Evolutionary conservation across 164 flowering plant genomes (phyloP).

Genomic region (Vitis labrusca): DNA sequence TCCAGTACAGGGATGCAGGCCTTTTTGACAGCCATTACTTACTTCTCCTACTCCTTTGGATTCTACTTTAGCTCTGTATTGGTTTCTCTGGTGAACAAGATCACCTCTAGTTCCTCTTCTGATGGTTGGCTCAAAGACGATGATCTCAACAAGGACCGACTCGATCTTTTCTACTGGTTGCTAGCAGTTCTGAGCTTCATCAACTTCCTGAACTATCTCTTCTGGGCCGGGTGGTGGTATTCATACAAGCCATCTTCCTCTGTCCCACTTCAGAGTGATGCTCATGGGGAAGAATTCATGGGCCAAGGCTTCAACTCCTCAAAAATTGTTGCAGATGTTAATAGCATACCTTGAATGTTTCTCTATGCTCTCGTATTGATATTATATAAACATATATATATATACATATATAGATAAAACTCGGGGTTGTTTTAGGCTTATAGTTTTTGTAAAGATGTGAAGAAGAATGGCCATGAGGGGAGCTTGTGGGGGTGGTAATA

Average conservation of each 20-base stretch:
- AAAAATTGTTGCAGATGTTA: slow-evolving; percentile 8
- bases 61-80: slow-evolving; percentile 51
- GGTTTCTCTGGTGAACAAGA: slow-evolving; percentile 42
- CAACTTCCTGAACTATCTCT: slow-evolving; percentile 52
- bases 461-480: neutral
- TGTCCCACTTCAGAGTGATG: neutral
- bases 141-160: slow-evolving; percentile 51
- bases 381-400: neutral
- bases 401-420: neutral
- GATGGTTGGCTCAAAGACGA: slow-evolving; percentile 53
- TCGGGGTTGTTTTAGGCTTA: neutral
- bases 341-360: slow-evolving; percentile 15
- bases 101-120: slow-evolving; percentile 22
- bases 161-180: slow-evolving; percentile 60
- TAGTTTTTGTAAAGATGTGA: neutral
- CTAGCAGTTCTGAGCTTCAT: slow-evolving; percentile 44
- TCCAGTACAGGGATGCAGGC: slow-evolving; percentile 46
- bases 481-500: neutral
- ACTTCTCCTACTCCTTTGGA: slow-evolving; percentile 56
- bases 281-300: neutral
- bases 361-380: neutral
- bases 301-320: neutral
- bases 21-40: slow-evolving; percentile 45
- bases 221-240: slow-evolving; percentile 47
- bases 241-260: slow-evolving; percentile 9